These are phyloP conservation scores for Brettanomyces sp. DNA, from an alignment of 805 yeast species.

Conservation along the genomic window DNA sequence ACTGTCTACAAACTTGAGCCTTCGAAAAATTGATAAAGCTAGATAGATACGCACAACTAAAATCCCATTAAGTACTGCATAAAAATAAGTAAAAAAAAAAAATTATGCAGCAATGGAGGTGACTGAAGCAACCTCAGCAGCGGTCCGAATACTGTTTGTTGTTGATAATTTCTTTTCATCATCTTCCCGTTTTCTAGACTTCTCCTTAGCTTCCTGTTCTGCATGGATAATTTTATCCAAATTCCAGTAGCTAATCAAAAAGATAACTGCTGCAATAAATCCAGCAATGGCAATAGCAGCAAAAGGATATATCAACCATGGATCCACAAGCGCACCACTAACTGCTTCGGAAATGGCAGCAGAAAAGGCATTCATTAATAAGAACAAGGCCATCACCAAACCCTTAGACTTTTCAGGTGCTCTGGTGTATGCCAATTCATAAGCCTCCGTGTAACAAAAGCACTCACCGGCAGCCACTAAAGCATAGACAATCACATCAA, in stretches of 20 bases:
- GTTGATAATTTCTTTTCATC: neutral
- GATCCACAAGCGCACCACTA: slow-evolving; percentile 32
- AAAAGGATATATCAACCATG: slow-evolving; percentile 34
- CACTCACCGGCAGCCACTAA: slow-evolving; percentile 43
- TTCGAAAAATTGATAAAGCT: too few species aligned
- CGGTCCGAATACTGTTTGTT: neutral
- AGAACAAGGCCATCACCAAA: slow-evolving; percentile 37
- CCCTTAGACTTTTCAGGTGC: slow-evolving; percentile 46
- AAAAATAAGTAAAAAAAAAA: too few species aligned
- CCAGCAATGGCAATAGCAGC: slow-evolving; percentile 31
- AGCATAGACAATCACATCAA: slow-evolving; percentile 21
- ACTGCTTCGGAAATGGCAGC: slow-evolving; percentile 37
- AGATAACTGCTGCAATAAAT: slow-evolving; percentile 22
- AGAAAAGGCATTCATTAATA: slow-evolving; percentile 33
- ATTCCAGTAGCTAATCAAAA: slow-evolving; percentile 22
- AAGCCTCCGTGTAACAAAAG: slow-evolving; percentile 40
- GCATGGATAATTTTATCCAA: slow-evolving; percentile 20
- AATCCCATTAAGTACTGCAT: too few species aligned
- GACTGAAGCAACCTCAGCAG: neutral
- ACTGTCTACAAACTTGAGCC: too few species aligned
- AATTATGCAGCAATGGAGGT: neutral
- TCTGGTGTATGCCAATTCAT: slow-evolving; percentile 44
- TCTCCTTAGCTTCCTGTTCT: slow-evolving; percentile 15
- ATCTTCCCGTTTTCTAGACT: slow-evolving; percentile 3
- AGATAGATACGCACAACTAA: too few species aligned